These are phyloP conservation scores for Fibroporia radiculosa DNA, from an alignment of 768 basidiomycete species.

Conservation along the genomic window DNA sequence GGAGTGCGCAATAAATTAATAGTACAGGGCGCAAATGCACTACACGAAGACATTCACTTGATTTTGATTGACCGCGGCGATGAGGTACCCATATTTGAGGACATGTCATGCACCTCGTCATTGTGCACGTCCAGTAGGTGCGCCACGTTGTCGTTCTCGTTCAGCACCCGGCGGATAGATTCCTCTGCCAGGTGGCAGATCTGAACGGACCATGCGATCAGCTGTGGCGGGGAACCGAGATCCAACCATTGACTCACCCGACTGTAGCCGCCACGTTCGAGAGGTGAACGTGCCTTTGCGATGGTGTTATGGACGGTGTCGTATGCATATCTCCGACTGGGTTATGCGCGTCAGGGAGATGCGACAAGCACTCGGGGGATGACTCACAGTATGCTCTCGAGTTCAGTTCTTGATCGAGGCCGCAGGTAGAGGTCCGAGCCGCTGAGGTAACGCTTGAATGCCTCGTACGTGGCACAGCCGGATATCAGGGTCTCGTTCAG, in stretches of 20 bases:
- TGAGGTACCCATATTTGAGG: slow-evolving; percentile 29
- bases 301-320: slow-evolving; percentile 80
- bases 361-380: slow-evolving; percentile 3
- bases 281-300: slow-evolving; percentile 53
- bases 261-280: slow-evolving; percentile 52
- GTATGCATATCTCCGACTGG: slow-evolving; percentile 65
- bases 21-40: background rate
- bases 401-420: slow-evolving; percentile 55
- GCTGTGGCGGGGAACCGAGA: background rate
- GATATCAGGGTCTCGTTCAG: slow-evolving; percentile 70
- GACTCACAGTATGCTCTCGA: slow-evolving; percentile 66
- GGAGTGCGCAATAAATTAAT: background rate
- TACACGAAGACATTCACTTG: slow-evolving; percentile 21
- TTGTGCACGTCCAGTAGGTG: slow-evolving; percentile 59
- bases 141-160: slow-evolving; percentile 58
- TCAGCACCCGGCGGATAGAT: slow-evolving; percentile 63
- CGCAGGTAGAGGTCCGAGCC: slow-evolving; percentile 67
- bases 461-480: slow-evolving; percentile 73
- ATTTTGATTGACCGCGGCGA: slow-evolving; percentile 34
- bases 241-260: slow-evolving; percentile 30
- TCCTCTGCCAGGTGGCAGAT: slow-evolving; percentile 63
- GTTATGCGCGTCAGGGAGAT: background rate
- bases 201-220: slow-evolving; percentile 26
- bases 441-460: slow-evolving; percentile 64
- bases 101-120: slow-evolving; percentile 16